A percentile compares a stretch with the other conserved stretches of the same genome.
These are phyloP conservation scores for Lecanicillium sp. DNA, from an alignment of 2,329 filamentous ascomycete species.

Conservation along the genomic window DNA sequence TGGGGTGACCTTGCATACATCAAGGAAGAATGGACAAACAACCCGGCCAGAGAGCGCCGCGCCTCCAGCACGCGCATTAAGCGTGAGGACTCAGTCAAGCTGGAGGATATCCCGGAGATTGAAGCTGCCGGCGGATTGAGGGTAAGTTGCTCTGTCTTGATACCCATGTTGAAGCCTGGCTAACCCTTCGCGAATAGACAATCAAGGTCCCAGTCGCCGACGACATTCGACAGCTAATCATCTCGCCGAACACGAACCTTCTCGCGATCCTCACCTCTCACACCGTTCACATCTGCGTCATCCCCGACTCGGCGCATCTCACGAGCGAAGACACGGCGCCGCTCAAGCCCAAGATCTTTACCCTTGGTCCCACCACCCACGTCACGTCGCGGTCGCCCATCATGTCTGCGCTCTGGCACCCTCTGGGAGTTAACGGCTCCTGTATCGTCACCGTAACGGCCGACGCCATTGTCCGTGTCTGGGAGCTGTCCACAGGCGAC, in stretches of 20 bases:
- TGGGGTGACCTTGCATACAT: conserved; percentile 82
- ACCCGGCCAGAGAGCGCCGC: conserved; percentile 26
- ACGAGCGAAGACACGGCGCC: conserved; percentile 60
- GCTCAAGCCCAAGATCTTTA: conserved; percentile 78
- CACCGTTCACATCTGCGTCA: conserved; percentile 79
- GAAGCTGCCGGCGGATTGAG: conserved; percentile 26
- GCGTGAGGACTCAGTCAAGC: conserved; percentile 39
- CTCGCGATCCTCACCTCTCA: conserved; percentile 82
- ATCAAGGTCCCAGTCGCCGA: conserved; percentile 74
- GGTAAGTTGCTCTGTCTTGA: conserved; percentile 27
- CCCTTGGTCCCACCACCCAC: conserved; percentile 87
- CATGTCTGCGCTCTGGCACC: conserved; percentile 84
- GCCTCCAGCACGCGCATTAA: conserved; percentile 38
- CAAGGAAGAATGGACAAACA: conserved; percentile 52
- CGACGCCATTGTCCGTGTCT: conserved; percentile 81
- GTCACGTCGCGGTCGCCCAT: conserved; percentile 79
- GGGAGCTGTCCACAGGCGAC: conserved; percentile 81
- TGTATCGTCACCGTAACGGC: conserved; percentile 84
- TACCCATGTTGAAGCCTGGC: background rate
- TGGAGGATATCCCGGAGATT: conserved; percentile 26
- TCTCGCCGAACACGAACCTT: conserved; percentile 76
- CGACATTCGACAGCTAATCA: conserved; percentile 75
- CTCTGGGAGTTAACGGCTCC: conserved; percentile 72
- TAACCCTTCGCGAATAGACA: conserved; percentile 41
- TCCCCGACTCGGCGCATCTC: conserved; percentile 75